Percentiles rank a stretch among this genome's conserved stretches.
phyloP scores from a whole-genome alignment of 345 rosid species.

The Cardamine resedifolia region DNA sequence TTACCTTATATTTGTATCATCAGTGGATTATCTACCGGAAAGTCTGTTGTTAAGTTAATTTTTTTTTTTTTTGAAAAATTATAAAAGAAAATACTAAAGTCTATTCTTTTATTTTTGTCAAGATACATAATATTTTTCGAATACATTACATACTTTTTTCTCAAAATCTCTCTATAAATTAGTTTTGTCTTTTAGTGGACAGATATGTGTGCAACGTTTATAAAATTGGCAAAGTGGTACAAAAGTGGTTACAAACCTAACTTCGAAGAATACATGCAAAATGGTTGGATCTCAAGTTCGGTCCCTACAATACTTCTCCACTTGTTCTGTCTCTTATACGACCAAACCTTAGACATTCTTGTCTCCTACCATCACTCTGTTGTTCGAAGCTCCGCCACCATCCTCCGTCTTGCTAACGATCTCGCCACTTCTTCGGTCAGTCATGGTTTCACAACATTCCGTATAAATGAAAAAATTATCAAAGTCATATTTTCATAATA shows the following conservation, averaged over 20 bases:
- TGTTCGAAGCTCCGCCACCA: slow-evolving; percentile 36
- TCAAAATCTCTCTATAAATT: background rate
- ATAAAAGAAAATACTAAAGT: background rate
- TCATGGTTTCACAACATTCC: background rate
- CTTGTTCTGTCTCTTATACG: slow-evolving; percentile 11
- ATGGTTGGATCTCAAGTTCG: slow-evolving; percentile 39
- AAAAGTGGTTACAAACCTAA: slow-evolving; percentile 39
- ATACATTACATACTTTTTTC: background rate
- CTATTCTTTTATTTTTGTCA: background rate
- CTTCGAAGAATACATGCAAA: slow-evolving; percentile 44
- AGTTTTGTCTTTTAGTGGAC: slow-evolving; percentile 42
- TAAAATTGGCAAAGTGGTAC: slow-evolving; percentile 54
- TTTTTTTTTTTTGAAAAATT: too few species aligned
- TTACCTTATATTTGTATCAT: too few species aligned
- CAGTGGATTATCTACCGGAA: background rate
- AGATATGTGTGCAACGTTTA: slow-evolving; percentile 37
- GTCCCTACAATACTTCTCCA: slow-evolving; percentile 34
- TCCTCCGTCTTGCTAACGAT: slow-evolving; percentile 42
- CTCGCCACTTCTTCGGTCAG: slow-evolving; percentile 51
- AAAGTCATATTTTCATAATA: too few species aligned
- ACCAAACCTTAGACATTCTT: slow-evolving; percentile 15
- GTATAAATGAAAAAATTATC: too few species aligned
- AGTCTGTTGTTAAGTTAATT: background rate
- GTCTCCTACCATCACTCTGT: slow-evolving; percentile 22
- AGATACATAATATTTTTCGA: background rate